phyloP scores from a whole-genome alignment of 352 stramenopile species.

The Phytophthora hibernalis region DNA sequence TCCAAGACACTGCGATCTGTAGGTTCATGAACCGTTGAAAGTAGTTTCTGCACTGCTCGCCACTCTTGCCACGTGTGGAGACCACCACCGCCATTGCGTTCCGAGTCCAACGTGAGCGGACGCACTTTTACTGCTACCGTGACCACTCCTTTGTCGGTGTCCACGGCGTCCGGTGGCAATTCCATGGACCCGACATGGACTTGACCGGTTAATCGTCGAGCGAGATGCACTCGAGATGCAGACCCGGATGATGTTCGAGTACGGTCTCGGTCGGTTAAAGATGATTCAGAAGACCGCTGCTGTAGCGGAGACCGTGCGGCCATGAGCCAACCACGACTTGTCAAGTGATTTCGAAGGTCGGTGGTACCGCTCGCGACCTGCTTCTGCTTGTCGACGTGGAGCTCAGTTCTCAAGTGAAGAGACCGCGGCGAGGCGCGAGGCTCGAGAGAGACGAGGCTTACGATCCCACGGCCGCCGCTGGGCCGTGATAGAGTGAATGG shows the following conservation, averaged over 20 bases:
- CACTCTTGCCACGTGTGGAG: slow-evolving; percentile 49
- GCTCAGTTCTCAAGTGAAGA: slow-evolving; percentile 50
- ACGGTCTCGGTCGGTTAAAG: slow-evolving; percentile 24
- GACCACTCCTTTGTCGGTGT: slow-evolving; percentile 19
- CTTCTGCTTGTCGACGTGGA: slow-evolving; percentile 16
- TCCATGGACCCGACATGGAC: slow-evolving; percentile 43
- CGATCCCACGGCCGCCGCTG: slow-evolving; percentile 40
- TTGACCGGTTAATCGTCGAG: slow-evolving; percentile 36
- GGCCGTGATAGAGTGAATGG: slow-evolving; percentile 35
- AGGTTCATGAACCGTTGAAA: slow-evolving; percentile 34
- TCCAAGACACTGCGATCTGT: slow-evolving; percentile 19
- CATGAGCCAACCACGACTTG: slow-evolving; percentile 9
- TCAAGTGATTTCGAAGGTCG: slow-evolving; percentile 1
- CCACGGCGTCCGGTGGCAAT: slow-evolving; percentile 15
- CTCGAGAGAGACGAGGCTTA: slow-evolving; percentile 35
- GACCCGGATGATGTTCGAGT: slow-evolving; percentile 30
- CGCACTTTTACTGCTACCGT: slow-evolving; percentile 46
- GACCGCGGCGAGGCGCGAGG: slow-evolving; percentile 22
- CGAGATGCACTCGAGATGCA: slow-evolving; percentile 32
- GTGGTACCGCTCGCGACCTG: too few relatives aligned
- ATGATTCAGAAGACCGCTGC: slow-evolving; percentile 29
- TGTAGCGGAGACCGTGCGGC: slow-evolving; percentile 23
- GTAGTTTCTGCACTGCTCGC: slow-evolving; percentile 43
- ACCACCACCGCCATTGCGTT: slow-evolving; percentile 40
- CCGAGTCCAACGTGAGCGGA: slow-evolving; percentile 42